Base-by-base conservation (phyloP, 2,329 filamentous ascomycete species). In the Chaetomiaceae sp. region DNA sequence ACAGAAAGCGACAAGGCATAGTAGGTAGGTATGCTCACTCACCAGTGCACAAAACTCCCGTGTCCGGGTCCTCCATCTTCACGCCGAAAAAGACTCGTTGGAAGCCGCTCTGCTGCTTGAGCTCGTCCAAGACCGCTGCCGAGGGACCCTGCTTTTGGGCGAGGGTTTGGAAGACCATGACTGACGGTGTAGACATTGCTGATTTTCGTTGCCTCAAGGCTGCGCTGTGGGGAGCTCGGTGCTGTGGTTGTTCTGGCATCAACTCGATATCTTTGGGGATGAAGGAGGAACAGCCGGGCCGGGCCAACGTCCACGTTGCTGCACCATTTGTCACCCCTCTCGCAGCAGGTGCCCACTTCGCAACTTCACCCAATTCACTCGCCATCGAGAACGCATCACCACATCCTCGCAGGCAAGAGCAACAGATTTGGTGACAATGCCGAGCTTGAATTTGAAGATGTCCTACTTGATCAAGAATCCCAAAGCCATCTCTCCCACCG, bases 401-500 rank as follows among this genome's bases (percentile, higher is more conserved):
- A 43, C 22, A 40, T 17, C 29, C 15, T 43, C 20, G 2, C 34
- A 37, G 43, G 9, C 37, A 40, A 43, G 20, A 25, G 31, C 7
- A 37, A 2, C 29, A 22, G 5, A 27, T 9, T 58, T 47, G 59
- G 51, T 45, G 55, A 36, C 46, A 54, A 58, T 34, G 51, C 45
- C 47, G 43, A 61, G 63, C 56, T 70, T 71, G 66, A 63, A 68
- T 71, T 71, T 63, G 42, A 51, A 63, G 61, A 47, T 69, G 67
- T 63, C 62, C 61, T 68, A 62, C 34, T 51, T 37, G 39, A 29
- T 46, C 61, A 60, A 59, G 65, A 68, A 61, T 69, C 69, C 56
- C 3, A 61, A 65, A 46, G 45, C 31, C 59, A 64, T 66, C 64
- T 68, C 65, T 25, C 31, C 63, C 9, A 56, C 64, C 61, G 57